Percentiles rank a stretch among this genome's conserved stretches.
These are phyloP conservation scores for Didymella pomorum DNA, from an alignment of 2,329 filamentous ascomycete genomes.

Conservation along the genomic window DNA sequence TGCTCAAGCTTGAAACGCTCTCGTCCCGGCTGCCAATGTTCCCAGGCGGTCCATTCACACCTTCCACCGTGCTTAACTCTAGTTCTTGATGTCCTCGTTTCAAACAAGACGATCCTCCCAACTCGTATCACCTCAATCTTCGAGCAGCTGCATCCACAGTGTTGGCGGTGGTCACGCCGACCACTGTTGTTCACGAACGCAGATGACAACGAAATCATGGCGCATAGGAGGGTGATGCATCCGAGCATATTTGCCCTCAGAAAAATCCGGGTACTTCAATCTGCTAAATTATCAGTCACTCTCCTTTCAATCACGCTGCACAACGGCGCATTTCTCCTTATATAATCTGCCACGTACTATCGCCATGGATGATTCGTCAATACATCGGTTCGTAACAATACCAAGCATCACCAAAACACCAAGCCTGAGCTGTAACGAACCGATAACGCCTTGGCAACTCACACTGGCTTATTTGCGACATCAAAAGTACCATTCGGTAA, in stretches of 20 bases:
- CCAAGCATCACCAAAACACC: background rate
- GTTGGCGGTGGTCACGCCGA: background rate
- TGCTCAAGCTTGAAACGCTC: background rate
- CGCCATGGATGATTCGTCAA: background rate
- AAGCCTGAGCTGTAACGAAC: background rate
- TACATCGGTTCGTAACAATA: background rate
- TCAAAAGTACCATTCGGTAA: background rate
- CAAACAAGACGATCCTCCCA: background rate
- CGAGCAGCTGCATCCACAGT: background rate
- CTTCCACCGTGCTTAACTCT: background rate
- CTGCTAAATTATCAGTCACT: background rate
- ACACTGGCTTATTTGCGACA: background rate
- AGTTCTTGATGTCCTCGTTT: background rate
- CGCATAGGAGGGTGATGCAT: background rate
- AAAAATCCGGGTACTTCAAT: background rate
- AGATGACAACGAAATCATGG: background rate
- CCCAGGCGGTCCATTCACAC: background rate
- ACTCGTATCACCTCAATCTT: background rate
- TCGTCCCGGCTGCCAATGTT: background rate
- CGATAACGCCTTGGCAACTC: background rate
- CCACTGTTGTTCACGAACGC: background rate
- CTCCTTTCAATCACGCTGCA: background rate
- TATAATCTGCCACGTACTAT: background rate
- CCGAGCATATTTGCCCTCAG: background rate
- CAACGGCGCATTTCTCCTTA: background rate